Conservation (phyloP, 352 stramenopile genomes). For the Pythium coloratum region DNA sequence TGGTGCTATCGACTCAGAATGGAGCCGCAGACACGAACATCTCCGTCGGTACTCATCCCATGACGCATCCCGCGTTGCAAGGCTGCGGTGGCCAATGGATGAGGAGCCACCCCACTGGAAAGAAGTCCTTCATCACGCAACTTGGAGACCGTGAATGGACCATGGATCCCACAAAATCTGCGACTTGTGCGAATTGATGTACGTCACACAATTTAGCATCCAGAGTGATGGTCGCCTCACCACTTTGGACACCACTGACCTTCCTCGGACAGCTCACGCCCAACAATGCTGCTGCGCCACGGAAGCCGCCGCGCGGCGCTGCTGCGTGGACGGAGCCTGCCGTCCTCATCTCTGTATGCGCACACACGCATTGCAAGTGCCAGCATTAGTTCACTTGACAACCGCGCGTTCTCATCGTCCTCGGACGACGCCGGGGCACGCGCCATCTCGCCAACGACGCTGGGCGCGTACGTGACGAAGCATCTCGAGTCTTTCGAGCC, state of each 20-base stretch:
- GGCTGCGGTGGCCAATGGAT: too few relatives aligned
- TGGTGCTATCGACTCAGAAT: background rate
- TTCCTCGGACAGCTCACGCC: background rate
- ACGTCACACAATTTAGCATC: background rate
- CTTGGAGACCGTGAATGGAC: too few relatives aligned
- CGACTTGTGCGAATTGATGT: background rate
- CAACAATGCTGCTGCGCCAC: conserved; percentile 12
- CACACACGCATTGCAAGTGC: background rate
- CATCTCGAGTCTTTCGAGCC: conserved; percentile 62
- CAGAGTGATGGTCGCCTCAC: conserved; percentile 9
- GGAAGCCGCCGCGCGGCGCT: conserved; percentile 11
- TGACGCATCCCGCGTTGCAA: too few relatives aligned
- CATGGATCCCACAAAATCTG: background rate
- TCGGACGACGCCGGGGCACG: conserved; percentile 3
- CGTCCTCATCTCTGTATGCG: background rate
- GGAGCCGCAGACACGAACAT: too few relatives aligned
- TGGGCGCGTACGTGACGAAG: conserved; percentile 63
- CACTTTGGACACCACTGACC: background rate
- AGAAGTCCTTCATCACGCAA: too few relatives aligned
- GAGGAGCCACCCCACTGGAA: too few relatives aligned
- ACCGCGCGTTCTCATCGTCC: conserved; percentile 3
- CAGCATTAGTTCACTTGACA: too few relatives aligned
- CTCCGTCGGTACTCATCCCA: too few relatives aligned
- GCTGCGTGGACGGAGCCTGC: conserved; percentile 7
- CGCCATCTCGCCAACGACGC: conserved; percentile 38